Percentiles rank a stretch among this genome's conserved stretches.
Conservation (phyloP, 2,329 filamentous ascomycete genomes). For the Xylariaceae sp. region DNA sequence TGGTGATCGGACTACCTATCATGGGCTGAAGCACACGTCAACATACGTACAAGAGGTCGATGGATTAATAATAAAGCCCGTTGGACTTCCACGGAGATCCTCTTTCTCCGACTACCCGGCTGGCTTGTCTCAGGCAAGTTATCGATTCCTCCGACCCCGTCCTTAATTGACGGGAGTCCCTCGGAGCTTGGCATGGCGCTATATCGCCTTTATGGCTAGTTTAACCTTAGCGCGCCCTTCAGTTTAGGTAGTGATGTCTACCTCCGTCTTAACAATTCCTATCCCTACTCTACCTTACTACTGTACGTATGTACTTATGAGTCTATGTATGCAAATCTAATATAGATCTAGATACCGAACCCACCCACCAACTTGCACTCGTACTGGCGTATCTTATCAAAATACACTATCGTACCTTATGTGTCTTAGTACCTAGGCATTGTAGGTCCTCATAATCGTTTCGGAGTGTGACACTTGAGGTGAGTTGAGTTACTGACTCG, state of each 20-base stretch:
- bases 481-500: no score
- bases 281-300: background rate
- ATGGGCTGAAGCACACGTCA: no score
- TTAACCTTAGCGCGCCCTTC: background rate
- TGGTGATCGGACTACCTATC: no score
- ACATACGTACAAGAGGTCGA: background rate
- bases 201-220: background rate
- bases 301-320: background rate
- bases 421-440: no score
- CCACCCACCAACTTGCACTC: no score
- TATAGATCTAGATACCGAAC: no score
- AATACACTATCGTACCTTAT: no score
- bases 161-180: background rate
- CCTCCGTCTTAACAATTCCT: background rate
- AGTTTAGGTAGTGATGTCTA: background rate
- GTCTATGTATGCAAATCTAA: no score
- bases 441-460: no score
- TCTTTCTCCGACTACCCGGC: background rate
- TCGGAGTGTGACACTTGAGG: no score
- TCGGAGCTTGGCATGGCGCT: background rate
- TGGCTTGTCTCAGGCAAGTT: background rate
- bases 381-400: no score
- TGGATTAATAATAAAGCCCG: background rate
- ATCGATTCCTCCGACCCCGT: background rate
- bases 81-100: background rate